These are phyloP conservation scores for Suillus weaverae DNA, from an alignment of 768 basidiomycete species.

Conservation along the genomic window DNA sequence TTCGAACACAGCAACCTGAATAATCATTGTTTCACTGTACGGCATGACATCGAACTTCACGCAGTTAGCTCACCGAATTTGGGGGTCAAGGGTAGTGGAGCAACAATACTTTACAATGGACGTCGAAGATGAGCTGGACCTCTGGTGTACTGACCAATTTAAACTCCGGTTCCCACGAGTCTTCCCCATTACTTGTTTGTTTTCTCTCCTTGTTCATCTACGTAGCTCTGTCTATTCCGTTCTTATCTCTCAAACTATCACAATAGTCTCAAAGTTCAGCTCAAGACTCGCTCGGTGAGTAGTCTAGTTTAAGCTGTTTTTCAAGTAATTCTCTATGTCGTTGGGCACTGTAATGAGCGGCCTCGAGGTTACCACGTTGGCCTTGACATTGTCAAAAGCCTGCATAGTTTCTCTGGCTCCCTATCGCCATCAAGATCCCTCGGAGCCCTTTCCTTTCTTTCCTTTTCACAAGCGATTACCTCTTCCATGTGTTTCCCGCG, in stretches of 20 bases:
- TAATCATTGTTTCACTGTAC: background rate
- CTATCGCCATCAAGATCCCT: constrained; percentile 10
- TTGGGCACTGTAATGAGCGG: constrained; percentile 17
- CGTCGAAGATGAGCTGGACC: background rate
- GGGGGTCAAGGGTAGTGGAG: background rate
- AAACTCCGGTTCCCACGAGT: constrained; percentile 51
- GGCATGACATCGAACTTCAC: background rate
- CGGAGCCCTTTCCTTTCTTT: background rate
- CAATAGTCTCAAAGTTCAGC: constrained; percentile 6
- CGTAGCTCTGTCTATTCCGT: constrained; percentile 30
- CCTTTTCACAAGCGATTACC: constrained; percentile 4
- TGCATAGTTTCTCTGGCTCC: background rate
- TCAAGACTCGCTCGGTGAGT: constrained; percentile 29
- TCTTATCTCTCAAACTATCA: constrained; percentile 20
- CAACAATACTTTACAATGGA: background rate
- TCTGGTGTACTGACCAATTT: constrained; percentile 34
- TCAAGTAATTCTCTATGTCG: constrained; percentile 8
- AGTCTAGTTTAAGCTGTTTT: background rate
- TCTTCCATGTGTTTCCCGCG: constrained; percentile 5
- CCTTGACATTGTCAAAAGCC: constrained; percentile 8
- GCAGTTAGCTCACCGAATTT: background rate
- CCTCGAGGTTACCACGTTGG: constrained; percentile 34
- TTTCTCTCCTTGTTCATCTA: constrained; percentile 37
- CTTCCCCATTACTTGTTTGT: constrained; percentile 40
- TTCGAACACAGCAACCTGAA: background rate